phyloP scores from a whole-genome alignment of 2,329 filamentous ascomycete genomes.

The Trichoderma semiorbis region DNA sequence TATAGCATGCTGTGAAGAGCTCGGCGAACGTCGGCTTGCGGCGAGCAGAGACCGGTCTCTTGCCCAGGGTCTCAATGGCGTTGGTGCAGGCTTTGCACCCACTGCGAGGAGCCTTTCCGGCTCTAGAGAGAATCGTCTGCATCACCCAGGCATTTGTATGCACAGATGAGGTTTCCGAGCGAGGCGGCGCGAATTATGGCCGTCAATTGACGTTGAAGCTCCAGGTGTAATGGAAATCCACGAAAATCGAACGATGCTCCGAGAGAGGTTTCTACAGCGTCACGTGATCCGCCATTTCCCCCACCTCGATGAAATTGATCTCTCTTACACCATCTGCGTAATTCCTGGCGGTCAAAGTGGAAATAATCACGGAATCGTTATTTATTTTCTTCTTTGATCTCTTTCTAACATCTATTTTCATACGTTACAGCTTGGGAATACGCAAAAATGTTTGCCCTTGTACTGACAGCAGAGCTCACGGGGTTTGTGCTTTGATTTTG shows the following conservation, averaged over 20 bases:
- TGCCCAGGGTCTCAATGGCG: conserved; percentile 45
- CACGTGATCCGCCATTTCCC: conserved; percentile 16
- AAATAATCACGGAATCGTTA: neutral
- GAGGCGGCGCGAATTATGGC: neutral
- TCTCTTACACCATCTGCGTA: neutral
- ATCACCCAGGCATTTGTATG: conserved; percentile 46
- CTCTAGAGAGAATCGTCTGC: conserved; percentile 66
- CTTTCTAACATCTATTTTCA: neutral
- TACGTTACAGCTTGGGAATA: neutral
- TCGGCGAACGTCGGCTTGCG: conserved; percentile 50
- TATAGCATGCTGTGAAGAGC: conserved; percentile 64
- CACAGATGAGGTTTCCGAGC: neutral
- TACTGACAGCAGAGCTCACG: conserved; percentile 64
- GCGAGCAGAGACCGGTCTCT: conserved; percentile 49
- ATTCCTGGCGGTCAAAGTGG: neutral
- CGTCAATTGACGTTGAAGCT: conserved; percentile 13
- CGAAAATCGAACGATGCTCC: conserved; percentile 17
- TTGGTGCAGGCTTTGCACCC: conserved; percentile 60
- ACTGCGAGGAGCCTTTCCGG: conserved; percentile 60
- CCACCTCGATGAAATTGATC: neutral
- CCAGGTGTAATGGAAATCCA: neutral
- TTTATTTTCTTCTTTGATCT: neutral
- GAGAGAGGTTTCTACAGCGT: neutral
- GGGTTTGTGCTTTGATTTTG: conserved; percentile 49
- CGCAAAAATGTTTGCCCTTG: conserved; percentile 61